Conservation (phyloP, 139 green algal species). For the Raphidocelis subcapitata region DNA sequence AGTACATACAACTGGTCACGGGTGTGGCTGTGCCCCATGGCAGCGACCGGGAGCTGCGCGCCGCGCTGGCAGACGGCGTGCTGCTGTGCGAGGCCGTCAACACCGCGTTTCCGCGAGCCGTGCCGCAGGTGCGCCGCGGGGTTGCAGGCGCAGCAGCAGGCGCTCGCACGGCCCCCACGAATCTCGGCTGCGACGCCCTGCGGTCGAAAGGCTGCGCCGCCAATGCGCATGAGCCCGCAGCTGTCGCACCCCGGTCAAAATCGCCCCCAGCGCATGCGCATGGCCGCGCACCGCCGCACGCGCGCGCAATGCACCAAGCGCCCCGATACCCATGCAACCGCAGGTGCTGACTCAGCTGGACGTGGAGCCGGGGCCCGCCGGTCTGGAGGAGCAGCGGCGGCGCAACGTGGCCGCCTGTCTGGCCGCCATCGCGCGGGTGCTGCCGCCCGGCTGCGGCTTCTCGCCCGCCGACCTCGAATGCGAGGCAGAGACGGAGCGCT, state of each 20-base stretch:
- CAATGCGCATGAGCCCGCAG: no score
- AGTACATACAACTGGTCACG: constrained; percentile 51
- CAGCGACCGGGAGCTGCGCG: constrained; percentile 52
- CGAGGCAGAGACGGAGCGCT: constrained; percentile 43
- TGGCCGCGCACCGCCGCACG: background rate
- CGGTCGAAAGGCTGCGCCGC: no score
- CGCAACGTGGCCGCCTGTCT: constrained; percentile 66
- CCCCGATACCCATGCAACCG: background rate
- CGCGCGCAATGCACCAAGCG: background rate
- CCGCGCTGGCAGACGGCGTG: constrained; percentile 54
- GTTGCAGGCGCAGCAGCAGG: background rate
- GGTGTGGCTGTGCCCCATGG: constrained; percentile 38
- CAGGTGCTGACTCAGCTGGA: background rate
- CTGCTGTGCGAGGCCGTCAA: constrained; percentile 66
- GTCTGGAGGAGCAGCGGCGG: constrained; percentile 11
- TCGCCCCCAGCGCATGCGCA: no score
- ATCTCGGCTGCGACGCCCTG: no score
- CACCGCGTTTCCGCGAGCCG: no score
- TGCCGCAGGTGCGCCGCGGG: constrained; percentile 29
- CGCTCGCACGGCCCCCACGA: no score
- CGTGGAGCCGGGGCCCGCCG: constrained; percentile 5
- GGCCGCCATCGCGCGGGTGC: constrained; percentile 14
- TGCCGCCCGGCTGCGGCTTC: constrained; percentile 52
- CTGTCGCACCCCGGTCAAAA: no score
- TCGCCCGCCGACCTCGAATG: constrained; percentile 49